Evolutionary conservation across 169 alveolate species (phyloP).

Genomic region (Perkinsus chesapeaki): DNA sequence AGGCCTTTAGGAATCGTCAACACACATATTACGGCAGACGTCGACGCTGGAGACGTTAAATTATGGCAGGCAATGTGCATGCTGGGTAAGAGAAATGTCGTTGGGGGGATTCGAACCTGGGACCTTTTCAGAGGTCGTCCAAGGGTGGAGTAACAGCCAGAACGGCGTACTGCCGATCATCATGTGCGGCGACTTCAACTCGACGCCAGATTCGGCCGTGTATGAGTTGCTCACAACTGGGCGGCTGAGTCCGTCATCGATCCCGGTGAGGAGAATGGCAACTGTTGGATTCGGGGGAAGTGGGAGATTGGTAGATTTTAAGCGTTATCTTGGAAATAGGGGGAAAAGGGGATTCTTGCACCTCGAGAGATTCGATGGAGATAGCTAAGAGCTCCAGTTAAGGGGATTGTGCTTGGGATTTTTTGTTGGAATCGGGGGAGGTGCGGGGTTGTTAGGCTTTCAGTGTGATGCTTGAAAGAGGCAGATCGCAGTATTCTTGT

Average conservation of each 20-base stretch:
- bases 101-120: constrained; percentile 42
- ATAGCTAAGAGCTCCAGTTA: too few relatives aligned
- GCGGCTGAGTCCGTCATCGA: background rate
- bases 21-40: constrained; percentile 58
- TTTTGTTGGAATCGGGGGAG: too few relatives aligned
- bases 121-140: constrained; percentile 18
- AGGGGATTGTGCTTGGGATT: too few relatives aligned
- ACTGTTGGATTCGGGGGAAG: too few relatives aligned
- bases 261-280: background rate
- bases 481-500: too few relatives aligned
- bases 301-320: too few relatives aligned
- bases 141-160: constrained; percentile 35
- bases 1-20: constrained; percentile 43
- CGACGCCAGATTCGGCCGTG: constrained; percentile 56
- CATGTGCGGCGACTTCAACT: constrained; percentile 57
- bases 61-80: constrained; percentile 44
- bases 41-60: constrained; percentile 55
- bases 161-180: constrained; percentile 43
- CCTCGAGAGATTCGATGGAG: too few relatives aligned
- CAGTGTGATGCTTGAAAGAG: too few relatives aligned
- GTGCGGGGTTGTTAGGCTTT: too few relatives aligned
- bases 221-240: constrained; percentile 33
- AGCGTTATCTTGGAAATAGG: too few relatives aligned
- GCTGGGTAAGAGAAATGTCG: constrained; percentile 28
- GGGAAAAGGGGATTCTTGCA: too few relatives aligned